A percentile compares a stretch with the other conserved stretches of the same genome.
These are phyloP conservation scores for Calonectria pauciramosa DNA, from an alignment of 2,329 filamentous ascomycete genomes.

Conservation along the genomic window DNA sequence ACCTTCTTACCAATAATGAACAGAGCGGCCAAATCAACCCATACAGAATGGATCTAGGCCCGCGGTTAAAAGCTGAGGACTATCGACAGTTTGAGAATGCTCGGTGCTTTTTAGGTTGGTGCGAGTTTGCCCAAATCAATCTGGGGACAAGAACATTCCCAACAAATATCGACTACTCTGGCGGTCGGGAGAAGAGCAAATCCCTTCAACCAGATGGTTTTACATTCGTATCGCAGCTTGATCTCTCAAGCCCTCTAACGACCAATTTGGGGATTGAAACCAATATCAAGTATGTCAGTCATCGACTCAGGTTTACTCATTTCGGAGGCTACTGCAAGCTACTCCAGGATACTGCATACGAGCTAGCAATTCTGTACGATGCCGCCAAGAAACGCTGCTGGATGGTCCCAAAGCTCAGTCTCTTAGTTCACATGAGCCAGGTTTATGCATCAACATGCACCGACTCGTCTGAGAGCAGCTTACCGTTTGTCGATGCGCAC, in stretches of 20 bases:
- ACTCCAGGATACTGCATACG: not conserved
- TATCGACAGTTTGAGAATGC: not conserved
- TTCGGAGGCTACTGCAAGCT: not conserved
- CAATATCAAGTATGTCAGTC: not conserved
- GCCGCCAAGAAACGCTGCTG: not conserved
- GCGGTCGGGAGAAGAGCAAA: not conserved
- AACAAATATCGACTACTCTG: not conserved
- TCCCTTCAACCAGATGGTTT: not conserved
- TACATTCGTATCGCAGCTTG: not conserved
- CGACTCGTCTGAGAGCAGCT: not conserved
- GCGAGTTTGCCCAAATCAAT: not conserved
- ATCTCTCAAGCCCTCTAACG: not conserved
- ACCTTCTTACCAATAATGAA: not conserved
- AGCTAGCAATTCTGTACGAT: not conserved
- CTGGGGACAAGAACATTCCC: not conserved
- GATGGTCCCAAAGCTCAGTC: not conserved
- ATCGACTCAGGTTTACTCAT: not conserved
- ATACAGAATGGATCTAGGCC: not conserved
- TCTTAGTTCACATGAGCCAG: not conserved
- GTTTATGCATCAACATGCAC: not conserved
- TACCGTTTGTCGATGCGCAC: not conserved
- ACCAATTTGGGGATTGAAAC: not conserved
- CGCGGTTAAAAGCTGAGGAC: not conserved
- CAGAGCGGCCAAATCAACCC: not conserved
- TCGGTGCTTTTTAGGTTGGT: conserved; percentile 8